phyloP scores from a whole-genome alignment of 2,329 filamentous ascomycete species.

The Waltergamsia citrina region DNA sequence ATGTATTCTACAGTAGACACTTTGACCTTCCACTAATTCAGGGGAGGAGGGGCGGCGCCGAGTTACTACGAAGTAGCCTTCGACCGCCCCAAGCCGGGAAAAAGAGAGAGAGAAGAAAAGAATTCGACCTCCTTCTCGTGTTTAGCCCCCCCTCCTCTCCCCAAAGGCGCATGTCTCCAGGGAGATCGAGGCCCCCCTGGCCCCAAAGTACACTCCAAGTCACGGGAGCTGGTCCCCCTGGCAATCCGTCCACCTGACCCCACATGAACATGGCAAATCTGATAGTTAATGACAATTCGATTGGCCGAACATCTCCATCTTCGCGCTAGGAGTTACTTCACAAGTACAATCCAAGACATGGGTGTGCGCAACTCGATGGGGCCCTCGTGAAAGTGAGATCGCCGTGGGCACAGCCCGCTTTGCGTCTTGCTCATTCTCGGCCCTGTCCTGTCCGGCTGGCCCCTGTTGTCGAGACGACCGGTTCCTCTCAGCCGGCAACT shows the following conservation, averaged over 20 bases:
- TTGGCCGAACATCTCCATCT: too few relatives aligned
- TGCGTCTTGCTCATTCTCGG: neutral
- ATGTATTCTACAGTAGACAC: too few relatives aligned
- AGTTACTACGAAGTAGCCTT: too few relatives aligned
- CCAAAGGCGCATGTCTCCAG: too few relatives aligned
- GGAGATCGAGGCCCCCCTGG: neutral
- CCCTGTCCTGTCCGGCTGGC: neutral
- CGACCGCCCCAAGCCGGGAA: too few relatives aligned
- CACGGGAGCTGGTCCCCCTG: neutral
- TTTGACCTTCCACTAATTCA: too few relatives aligned
- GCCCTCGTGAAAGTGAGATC: neutral
- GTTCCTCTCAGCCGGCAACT: neutral
- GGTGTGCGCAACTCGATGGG: neutral
- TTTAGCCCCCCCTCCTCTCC: too few relatives aligned
- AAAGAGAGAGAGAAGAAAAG: too few relatives aligned
- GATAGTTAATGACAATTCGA: too few relatives aligned
- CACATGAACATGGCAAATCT: too few relatives aligned
- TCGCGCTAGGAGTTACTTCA: neutral
- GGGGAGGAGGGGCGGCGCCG: too few relatives aligned
- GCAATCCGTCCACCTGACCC: conserved; percentile 1
- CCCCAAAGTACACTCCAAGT: conserved; percentile 1
- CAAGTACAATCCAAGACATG: neutral
- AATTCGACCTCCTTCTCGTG: too few relatives aligned
- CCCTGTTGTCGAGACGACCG: neutral
- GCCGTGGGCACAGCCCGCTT: neutral